A percentile compares a stretch with the other conserved stretches of the same genome.
These are phyloP conservation scores for Achaetomium macrosporum DNA, from an alignment of 2,329 filamentous ascomycete genomes.

Conservation along the genomic window DNA sequence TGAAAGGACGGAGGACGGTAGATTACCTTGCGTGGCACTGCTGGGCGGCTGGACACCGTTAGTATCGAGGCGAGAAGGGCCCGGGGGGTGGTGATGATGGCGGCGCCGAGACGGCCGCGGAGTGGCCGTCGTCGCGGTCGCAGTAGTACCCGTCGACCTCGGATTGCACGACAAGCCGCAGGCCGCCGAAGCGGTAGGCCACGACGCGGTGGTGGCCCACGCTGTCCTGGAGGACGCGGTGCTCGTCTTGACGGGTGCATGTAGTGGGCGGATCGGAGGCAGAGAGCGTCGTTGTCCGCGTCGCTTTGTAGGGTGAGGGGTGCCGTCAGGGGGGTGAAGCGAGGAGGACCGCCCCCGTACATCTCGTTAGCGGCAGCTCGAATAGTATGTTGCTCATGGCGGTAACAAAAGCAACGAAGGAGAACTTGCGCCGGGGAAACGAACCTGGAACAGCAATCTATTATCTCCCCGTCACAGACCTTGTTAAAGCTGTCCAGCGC, in stretches of 20 bases:
- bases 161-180: constrained; percentile 20
- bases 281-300: constrained; percentile 3
- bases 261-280: constrained; percentile 9
- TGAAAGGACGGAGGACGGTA: constrained; percentile 79
- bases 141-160: constrained; percentile 23
- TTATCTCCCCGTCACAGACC: constrained; percentile 19
- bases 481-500: constrained; percentile 24
- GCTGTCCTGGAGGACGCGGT: constrained; percentile 2
- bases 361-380: background rate
- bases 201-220: constrained; percentile 24
- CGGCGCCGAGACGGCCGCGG: too few relatives aligned
- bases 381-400: too few relatives aligned
- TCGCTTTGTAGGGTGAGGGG: constrained; percentile 6
- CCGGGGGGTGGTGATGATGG: too few relatives aligned
- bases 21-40: constrained; percentile 63
- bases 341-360: constrained; percentile 16
- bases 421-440: too few relatives aligned
- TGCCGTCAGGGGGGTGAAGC: constrained; percentile 12
- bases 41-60: constrained; percentile 73
- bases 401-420: too few relatives aligned
- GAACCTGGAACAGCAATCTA: constrained; percentile 23
- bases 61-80: too few relatives aligned
- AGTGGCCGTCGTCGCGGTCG: constrained; percentile 9
- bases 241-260: constrained; percentile 13
- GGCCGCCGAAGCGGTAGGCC: constrained; percentile 18